Conservation (phyloP, 805 yeast species). For the Cyberlindnera maritima region DNA sequence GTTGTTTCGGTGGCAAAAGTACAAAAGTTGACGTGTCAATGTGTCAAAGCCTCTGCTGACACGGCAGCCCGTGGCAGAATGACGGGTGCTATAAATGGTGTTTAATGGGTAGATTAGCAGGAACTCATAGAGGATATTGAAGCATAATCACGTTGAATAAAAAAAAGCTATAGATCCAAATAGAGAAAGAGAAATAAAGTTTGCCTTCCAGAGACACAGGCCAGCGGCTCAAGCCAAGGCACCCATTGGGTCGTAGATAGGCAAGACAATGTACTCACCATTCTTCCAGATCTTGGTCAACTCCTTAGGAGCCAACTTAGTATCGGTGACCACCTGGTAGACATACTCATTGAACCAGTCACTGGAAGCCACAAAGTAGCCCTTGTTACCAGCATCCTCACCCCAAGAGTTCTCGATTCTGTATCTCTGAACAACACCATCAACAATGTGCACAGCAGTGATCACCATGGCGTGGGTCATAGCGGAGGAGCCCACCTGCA, state of each 20-base stretch:
- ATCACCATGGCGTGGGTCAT: slow-evolving; percentile 91
- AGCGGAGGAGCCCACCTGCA: slow-evolving; percentile 61
- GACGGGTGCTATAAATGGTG: no score
- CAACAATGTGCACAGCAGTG: slow-evolving; percentile 74
- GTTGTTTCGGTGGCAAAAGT: no score
- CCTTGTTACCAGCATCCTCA: slow-evolving; percentile 58
- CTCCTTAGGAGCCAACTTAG: slow-evolving; percentile 42
- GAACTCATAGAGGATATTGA: no score
- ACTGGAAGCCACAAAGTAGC: slow-evolving; percentile 66
- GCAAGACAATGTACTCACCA: slow-evolving; percentile 50
- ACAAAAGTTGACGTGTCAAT: not conserved
- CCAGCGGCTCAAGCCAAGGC: slow-evolving; percentile 32
- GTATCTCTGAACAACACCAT: slow-evolving; percentile 61
- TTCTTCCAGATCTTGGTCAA: slow-evolving; percentile 38
- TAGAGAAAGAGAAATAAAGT: not conserved
- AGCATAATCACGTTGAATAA: no score
- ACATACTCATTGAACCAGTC: slow-evolving; percentile 70
- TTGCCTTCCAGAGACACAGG: not conserved
- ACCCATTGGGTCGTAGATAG: slow-evolving; percentile 78
- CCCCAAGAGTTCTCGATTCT: slow-evolving; percentile 79
- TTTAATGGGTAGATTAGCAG: no score
- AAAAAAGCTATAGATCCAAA: no score
- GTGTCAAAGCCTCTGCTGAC: slow-evolving; percentile 1
- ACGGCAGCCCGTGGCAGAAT: not conserved
- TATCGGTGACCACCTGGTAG: slow-evolving; percentile 61